Evolutionary conservation across 371 early-diverging fungal species (phyloP), one percentile per base, ranked within the genome.

Genomic region (Mortierella sp.): DNA sequence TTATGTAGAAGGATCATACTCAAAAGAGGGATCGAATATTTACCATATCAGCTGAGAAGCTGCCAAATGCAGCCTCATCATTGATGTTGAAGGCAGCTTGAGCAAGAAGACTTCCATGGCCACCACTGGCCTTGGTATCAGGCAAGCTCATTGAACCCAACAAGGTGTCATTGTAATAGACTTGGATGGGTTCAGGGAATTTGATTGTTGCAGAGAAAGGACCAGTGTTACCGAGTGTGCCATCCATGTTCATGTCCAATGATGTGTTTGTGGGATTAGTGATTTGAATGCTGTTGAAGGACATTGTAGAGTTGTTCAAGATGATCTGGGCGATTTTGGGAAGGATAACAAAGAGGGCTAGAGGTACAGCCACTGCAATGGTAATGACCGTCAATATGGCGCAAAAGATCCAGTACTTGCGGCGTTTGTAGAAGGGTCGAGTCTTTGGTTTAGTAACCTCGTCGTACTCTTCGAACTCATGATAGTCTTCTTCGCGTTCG

Each of bases 331-430:
- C 89, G 55, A 91, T 77, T 79, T 86, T 87, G 26, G 90, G 90
- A 83, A 91, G 85, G 62, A 88, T 85, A 32, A 91, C 89, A 65
- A 88, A 89, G 63, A 77, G 64, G 8, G 58, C 72, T 1, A 90
- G 62, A 14, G 86, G 75, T 1, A 88, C 85, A 12, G 81, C 85
- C 24, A 88, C 84, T 3, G 87, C 78, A 5, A 87, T 62, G 28
- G 84, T 63, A 55, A 88, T 86, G 18, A 86, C 84, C 14, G 86
- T 85, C 59, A 86, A 72, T 39, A 86, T 78, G 3, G 85, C 84
- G 65, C 89, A 90, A 60, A 88, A 86, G 71, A 88, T 85, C 90
- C 89, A 88, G 62, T 87, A 88, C 70, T 86, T 90, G 66, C 85
- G 87, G 49, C 86, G 78, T 60, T 86, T 88, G 79, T 90, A 88